Evolutionary conservation across 257 asterid species (phyloP).

Genomic region (Lithospermum erythrorhizon): DNA sequence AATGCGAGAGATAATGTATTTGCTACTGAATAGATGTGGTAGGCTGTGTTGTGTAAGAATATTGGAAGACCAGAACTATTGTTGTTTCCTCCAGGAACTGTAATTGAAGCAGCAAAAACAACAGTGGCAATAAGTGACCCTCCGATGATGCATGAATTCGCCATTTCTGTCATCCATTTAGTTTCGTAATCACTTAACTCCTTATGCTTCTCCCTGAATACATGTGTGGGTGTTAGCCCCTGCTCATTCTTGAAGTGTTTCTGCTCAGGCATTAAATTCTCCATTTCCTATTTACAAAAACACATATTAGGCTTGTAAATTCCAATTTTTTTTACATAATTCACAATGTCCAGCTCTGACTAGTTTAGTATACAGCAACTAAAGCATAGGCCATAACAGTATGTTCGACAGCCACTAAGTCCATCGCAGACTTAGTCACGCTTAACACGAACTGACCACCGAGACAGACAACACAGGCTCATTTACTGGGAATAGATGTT

Average conservation of each 20-base stretch:
- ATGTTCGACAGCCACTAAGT: background rate
- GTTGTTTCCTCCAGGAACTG: conserved; percentile 1
- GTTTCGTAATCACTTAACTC: background rate
- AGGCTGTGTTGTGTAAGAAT: background rate
- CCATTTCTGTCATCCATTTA: background rate
- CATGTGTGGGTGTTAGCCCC: conserved; percentile 15
- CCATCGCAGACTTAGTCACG: background rate
- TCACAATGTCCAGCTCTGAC: background rate
- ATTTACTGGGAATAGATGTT: too few relatives aligned
- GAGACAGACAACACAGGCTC: too few relatives aligned
- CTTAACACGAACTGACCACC: background rate
- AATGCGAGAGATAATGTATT: background rate
- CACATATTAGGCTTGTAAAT: too few relatives aligned
- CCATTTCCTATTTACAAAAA: conserved; percentile 32
- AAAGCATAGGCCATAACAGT: background rate
- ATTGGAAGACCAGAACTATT: background rate
- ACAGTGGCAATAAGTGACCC: background rate
- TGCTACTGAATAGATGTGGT: background rate
- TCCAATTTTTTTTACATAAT: too few relatives aligned
- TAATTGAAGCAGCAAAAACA: background rate
- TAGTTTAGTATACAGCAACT: background rate
- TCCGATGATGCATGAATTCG: background rate
- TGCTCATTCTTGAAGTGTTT: conserved; percentile 11
- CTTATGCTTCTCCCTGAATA: conserved; percentile 8
- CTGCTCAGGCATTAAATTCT: conserved; percentile 19